Conservation (phyloP, 495 filamentous ascomycete species). For the Penicillium lividum region DNA sequence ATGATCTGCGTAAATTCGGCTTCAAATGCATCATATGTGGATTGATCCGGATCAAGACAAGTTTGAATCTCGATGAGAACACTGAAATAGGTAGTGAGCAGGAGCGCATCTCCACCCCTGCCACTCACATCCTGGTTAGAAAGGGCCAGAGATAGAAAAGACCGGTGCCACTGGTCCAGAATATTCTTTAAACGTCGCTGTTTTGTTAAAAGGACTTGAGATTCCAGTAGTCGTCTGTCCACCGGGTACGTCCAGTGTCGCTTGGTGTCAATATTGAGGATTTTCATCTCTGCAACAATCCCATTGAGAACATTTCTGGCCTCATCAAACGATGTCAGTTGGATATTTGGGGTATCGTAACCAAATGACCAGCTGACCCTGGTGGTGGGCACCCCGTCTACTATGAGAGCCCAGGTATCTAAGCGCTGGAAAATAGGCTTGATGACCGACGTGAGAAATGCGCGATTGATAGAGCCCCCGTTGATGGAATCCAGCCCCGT, state of each 20-base stretch:
- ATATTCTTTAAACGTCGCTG: conserved; percentile 7
- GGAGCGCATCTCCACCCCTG: conserved; percentile 10
- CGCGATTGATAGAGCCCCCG: neutral
- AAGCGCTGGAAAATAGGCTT: conserved; percentile 21
- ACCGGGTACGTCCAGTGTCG: conserved; percentile 1
- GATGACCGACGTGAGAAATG: conserved; percentile 10
- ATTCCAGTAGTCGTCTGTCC: conserved; percentile 1
- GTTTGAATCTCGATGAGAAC: conserved; percentile 23
- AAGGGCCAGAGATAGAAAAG: conserved; percentile 2
- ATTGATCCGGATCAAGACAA: conserved; percentile 17
- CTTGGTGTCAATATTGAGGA: conserved; percentile 16
- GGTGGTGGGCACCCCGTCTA: neutral
- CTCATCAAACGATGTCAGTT: conserved; percentile 14
- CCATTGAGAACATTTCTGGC: conserved; percentile 21
- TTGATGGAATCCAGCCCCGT: neutral
- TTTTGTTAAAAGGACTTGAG: conserved; percentile 1
- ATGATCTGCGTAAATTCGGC: conserved; percentile 22
- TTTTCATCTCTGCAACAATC: conserved; percentile 22
- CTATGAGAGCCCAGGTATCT: conserved; percentile 17
- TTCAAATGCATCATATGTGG: conserved; percentile 22
- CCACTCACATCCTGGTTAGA: neutral
- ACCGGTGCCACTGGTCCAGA: conserved; percentile 16
- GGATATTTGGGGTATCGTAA: neutral
- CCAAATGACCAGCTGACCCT: conserved; percentile 2
- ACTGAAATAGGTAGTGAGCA: conserved; percentile 23